Base-by-base conservation (phyloP, 768 basidiomycete genomes). In the Lentinula sp. region DNA sequence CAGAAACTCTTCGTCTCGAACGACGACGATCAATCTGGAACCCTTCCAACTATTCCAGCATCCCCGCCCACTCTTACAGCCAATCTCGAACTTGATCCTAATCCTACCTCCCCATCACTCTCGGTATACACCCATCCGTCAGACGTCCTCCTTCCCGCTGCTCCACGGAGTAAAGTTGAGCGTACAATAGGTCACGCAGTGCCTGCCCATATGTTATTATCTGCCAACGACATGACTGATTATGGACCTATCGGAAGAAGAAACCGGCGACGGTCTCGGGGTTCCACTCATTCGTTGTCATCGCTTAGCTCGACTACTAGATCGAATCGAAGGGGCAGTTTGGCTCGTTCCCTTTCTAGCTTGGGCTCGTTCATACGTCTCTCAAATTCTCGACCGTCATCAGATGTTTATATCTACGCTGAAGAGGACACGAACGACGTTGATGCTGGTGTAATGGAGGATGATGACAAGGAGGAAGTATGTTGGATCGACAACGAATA, bases 401-500 rank as follows among this genome's bases (percentile, higher is more conserved):
- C 57, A 18, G 16, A 28, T 1, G 21, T 43, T 10, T 32, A 7
- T 37, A 15, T 21, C 3, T 32, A 49, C 7, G 9, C 31, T 2
- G 37, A 53, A 39, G 51, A 53, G 16, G 51, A 18, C 37, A 15
- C 8, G 28, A 9, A 15, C 32, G 32, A 35, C 16, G n/a, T 34
- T 18, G 45, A 48, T 28, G 32, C 15, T 32, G 4, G 3, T 35
- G 43, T 11, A 0, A 39, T 39, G 28, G 31, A 13, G 9, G 45
- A 34, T 16, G 16, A 45, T 34, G 48, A 46, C 32, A 53, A 53
- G 13, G 57, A 46, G 32, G 57, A 59, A 28, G 40, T 56, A 8
- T 59, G 57, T 23, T 59, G 57, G 57, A 32, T 59, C 10, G 57
- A 59, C 10, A 59, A 59, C 32, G 48, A 59, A 59, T 59, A 15